These are phyloP conservation scores for Curvularia sp. DNA, from an alignment of 2,329 filamentous ascomycete genomes.

Conservation along the genomic window DNA sequence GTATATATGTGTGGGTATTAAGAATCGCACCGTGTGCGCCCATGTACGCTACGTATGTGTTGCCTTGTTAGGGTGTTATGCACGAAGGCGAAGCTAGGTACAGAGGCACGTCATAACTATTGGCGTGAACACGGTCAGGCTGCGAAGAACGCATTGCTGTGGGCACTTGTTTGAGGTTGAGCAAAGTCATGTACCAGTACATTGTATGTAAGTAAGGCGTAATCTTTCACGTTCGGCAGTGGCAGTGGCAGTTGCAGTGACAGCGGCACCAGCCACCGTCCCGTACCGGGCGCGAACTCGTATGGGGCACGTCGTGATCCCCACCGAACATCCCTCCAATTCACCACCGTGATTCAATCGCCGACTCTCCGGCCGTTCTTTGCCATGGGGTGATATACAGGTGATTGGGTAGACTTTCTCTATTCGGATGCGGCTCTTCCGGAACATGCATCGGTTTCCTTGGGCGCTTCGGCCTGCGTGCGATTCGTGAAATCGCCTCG, in stretches of 20 bases:
- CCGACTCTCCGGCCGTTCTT: slow-evolving; percentile 1
- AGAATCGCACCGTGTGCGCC: slow-evolving; percentile 2
- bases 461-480: not conserved
- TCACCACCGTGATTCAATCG: slow-evolving; percentile 4
- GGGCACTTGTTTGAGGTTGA: not conserved
- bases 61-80: slow-evolving; percentile 5
- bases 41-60: not conserved
- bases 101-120: not conserved
- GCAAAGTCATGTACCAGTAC: not conserved
- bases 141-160: not conserved
- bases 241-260: not conserved
- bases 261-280: slow-evolving; percentile 15
- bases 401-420: not conserved
- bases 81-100: not conserved
- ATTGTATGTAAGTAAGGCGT: not conserved
- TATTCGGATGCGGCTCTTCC: slow-evolving; percentile 1
- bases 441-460: not conserved
- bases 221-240: not conserved
- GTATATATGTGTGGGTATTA: not conserved
- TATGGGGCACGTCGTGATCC: slow-evolving; percentile 11
- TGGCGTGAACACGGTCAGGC: not conserved
- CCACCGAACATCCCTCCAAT: slow-evolving; percentile 10
- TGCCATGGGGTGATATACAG: slow-evolving; percentile 6
- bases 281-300: slow-evolving; percentile 20
- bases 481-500: not conserved